phyloP scores from a whole-genome alignment of 768 basidiomycete species.

The Trametes cubensis region DNA sequence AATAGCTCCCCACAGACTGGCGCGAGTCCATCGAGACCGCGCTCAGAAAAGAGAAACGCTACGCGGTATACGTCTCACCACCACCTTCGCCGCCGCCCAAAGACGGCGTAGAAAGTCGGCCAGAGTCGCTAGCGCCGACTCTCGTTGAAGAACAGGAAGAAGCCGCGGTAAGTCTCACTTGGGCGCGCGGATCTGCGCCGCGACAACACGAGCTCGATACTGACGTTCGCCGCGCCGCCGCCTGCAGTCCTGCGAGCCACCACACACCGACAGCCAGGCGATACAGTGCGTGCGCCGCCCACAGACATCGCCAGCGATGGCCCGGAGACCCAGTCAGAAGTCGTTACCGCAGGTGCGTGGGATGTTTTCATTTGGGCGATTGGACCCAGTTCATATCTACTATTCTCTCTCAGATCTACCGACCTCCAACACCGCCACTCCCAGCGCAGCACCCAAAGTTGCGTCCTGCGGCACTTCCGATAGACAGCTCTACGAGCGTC shows the following conservation, averaged over 20 bases:
- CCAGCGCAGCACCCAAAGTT: slow-evolving; percentile 25
- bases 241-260: slow-evolving; percentile 18
- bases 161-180: neutral
- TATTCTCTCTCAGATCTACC: slow-evolving; percentile 29
- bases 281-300: slow-evolving; percentile 9
- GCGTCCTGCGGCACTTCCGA: slow-evolving; percentile 12
- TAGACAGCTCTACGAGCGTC: slow-evolving; percentile 17
- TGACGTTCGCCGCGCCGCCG: slow-evolving; percentile 9
- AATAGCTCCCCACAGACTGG: slow-evolving; percentile 35
- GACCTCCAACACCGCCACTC: slow-evolving; percentile 39
- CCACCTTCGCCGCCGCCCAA: slow-evolving; percentile 18
- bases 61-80: slow-evolving; percentile 19
- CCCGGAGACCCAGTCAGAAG: slow-evolving; percentile 19
- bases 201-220: slow-evolving; percentile 10
- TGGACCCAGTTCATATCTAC: slow-evolving; percentile 18
- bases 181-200: slow-evolving; percentile 6
- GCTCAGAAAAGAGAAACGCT: slow-evolving; percentile 17
- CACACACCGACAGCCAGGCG: slow-evolving; percentile 2
- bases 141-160: slow-evolving; percentile 10
- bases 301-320: slow-evolving; percentile 8
- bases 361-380: slow-evolving; percentile 2
- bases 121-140: slow-evolving; percentile 16
- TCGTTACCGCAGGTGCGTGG: slow-evolving; percentile 26
- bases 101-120: slow-evolving; percentile 13
- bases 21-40: slow-evolving; percentile 27